Evolutionary conservation across 139 green algal genomes (phyloP), one percentile per base, ranked within the genome.

Genomic region (Haematococcus lacustris): DNA sequence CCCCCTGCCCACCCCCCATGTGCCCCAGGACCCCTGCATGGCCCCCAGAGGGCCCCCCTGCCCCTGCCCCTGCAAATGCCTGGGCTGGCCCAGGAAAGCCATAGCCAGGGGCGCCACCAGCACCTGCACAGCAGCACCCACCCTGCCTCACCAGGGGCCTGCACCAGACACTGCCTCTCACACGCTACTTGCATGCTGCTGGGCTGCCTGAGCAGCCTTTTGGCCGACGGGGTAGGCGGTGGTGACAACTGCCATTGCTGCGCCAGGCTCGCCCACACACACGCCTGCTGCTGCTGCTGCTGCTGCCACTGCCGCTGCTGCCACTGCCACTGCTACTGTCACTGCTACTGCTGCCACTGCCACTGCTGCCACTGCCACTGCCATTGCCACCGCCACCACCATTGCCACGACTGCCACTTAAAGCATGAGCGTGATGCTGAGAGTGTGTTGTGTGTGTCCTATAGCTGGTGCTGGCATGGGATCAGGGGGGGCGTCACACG

Each of bases 361-460:
- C 21, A 17, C 21, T 41, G 26, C 23, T 30, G 34, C 5, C 17
- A 2, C 6, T 3, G 7, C 3, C 53, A 23, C 38, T 51, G 7
- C 3, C 41, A 37, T 43, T 71, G 71, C n/a, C 35, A n/a, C 47
- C 67, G 71, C 40, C 57, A 43, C 25, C 71, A 30, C 9, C 40
- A 37, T 7, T 68, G 70, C 37, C 68, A 53, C 6, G n/a, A n/a
- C n/a, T n/a, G n/a, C n/a, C n/a, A n/a, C n/a, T n/a, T n/a, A n/a
- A n/a, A n/a, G n/a, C n/a, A n/a, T n/a, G n/a, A n/a, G n/a, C n/a
- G n/a, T n/a, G n/a, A n/a, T n/a, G n/a, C n/a, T n/a, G n/a, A n/a
- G n/a, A n/a, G n/a, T n/a, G n/a, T n/a, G n/a, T n/a, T n/a, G n/a
- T n/a, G n/a, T n/a, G n/a, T n/a, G n/a, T n/a, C n/a, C n/a, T n/a